Evolutionary conservation across 2,329 filamentous ascomycete genomes (phyloP).

Genomic region (Penicillium aurantiogriseum): DNA sequence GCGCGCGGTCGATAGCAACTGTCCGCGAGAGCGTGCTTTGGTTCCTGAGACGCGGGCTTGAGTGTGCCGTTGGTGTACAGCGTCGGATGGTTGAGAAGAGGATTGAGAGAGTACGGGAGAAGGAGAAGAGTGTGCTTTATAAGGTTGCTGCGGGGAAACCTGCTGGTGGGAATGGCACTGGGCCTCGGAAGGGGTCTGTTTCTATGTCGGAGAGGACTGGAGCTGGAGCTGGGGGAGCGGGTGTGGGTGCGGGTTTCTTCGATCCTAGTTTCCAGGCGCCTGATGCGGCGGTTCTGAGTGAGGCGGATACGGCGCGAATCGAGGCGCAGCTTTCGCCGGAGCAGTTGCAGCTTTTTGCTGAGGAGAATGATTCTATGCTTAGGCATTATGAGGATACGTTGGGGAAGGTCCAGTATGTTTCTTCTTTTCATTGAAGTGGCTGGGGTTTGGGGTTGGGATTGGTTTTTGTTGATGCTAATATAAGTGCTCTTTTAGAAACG

Average conservation of each 20-base stretch:
- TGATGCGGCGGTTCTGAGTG: constrained; percentile 28
- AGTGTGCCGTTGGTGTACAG: constrained; percentile 74
- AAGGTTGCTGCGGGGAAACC: constrained; percentile 49
- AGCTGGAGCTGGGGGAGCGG: too few species aligned
- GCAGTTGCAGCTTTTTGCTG: constrained; percentile 88
- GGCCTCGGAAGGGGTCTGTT: neutral
- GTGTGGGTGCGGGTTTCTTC: neutral
- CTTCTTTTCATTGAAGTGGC: neutral
- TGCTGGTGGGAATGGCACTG: constrained; percentile 14
- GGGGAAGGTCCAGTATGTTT: constrained; percentile 82
- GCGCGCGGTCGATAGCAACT: constrained; percentile 62
- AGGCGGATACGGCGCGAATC: constrained; percentile 39
- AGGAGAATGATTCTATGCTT: constrained; percentile 89
- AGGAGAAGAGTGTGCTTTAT: constrained; percentile 79
- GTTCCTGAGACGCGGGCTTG: constrained; percentile 73
- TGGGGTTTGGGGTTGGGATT: neutral
- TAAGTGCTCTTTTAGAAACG: constrained; percentile 57
- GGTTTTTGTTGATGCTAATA: constrained; percentile 1
- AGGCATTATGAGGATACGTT: constrained; percentile 92
- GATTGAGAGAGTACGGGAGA: constrained; percentile 80
- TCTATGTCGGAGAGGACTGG: neutral
- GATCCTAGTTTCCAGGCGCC: constrained; percentile 24
- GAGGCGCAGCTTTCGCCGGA: constrained; percentile 70
- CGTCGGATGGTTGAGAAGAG: constrained; percentile 90
- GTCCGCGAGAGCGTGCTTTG: constrained; percentile 82